These are phyloP conservation scores for Daldinia loculata DNA, from an alignment of 495 filamentous ascomycete species.

Conservation along the genomic window DNA sequence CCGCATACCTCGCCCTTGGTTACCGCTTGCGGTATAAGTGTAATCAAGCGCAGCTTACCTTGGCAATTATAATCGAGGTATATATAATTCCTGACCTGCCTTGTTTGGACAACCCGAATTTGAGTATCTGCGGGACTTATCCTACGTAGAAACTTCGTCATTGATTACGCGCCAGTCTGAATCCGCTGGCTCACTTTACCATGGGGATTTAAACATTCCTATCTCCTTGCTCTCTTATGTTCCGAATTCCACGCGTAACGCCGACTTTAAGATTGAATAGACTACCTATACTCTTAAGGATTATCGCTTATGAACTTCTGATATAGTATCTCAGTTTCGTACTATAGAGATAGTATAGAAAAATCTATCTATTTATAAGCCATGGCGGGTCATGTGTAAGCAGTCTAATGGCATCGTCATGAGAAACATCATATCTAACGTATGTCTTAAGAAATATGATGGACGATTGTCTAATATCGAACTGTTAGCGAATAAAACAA, in stretches of 20 bases:
- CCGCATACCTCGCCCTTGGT: background rate
- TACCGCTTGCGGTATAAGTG: background rate
- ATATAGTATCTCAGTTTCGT: background rate
- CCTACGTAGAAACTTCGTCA: background rate
- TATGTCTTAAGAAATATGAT: conserved; percentile 34
- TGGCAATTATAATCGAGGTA: background rate
- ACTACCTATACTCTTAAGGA: background rate
- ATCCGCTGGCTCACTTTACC: background rate
- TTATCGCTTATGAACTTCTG: background rate
- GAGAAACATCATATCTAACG: background rate
- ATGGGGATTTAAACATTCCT: background rate
- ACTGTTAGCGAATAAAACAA: conserved; percentile 18
- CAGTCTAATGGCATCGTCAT: background rate
- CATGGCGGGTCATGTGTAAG: conserved; percentile 41
- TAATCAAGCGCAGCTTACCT: background rate
- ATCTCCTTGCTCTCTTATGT: background rate
- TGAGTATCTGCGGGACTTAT: background rate
- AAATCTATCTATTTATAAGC: background rate
- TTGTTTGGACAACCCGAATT: conserved; percentile 2
- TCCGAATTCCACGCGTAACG: background rate
- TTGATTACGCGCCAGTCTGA: background rate
- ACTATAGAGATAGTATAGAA: background rate
- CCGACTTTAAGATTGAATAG: background rate
- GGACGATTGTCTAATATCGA: conserved; percentile 42
- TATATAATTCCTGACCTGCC: conserved; percentile 13